A percentile compares a stretch with the other conserved stretches of the same genome.
Conservation (phyloP, 139 green algal species). For the Chlorella ohadii region DNA sequence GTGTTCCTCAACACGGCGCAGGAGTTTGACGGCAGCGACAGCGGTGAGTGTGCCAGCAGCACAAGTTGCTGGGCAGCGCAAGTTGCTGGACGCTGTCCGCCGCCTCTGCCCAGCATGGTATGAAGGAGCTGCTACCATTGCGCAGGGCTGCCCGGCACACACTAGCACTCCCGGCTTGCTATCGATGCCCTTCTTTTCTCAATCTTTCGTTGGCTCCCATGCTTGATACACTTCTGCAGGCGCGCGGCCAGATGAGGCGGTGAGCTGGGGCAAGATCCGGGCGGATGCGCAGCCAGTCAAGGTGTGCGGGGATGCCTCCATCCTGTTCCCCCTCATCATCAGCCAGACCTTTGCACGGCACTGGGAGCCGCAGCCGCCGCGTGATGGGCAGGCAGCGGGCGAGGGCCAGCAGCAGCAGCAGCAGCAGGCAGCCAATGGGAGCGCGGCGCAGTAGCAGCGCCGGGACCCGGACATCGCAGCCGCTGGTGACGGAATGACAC, state of each 20-base stretch:
- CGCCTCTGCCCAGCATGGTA: too few relatives aligned
- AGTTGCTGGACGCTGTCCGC: too few relatives aligned
- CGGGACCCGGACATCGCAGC: too few relatives aligned
- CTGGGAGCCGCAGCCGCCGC: slow-evolving; percentile 44
- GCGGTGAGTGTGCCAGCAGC: not conserved
- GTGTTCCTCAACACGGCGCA: slow-evolving; percentile 93
- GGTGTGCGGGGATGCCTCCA: slow-evolving; percentile 89
- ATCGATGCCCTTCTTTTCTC: too few relatives aligned
- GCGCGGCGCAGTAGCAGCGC: not conserved
- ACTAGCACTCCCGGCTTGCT: too few relatives aligned
- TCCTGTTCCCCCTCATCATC: slow-evolving; percentile 95
- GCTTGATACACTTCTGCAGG: too few relatives aligned
- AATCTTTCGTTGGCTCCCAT: too few relatives aligned
- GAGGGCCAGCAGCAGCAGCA: slow-evolving; percentile 20
- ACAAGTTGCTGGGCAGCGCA: too few relatives aligned
- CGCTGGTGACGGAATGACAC: too few relatives aligned
- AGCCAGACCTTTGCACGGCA: slow-evolving; percentile 91
- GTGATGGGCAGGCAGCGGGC: not conserved
- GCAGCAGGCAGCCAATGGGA: not conserved
- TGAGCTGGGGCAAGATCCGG: slow-evolving; percentile 98
- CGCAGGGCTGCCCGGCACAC: too few relatives aligned
- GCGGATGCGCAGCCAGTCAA: slow-evolving; percentile 88
- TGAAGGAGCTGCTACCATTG: too few relatives aligned
- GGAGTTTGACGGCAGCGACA: slow-evolving; percentile 97
- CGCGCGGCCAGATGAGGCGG: slow-evolving; percentile 94